Evolutionary conservation across 805 yeast genomes (phyloP).

Genomic region (Saturnispora silvae): DNA sequence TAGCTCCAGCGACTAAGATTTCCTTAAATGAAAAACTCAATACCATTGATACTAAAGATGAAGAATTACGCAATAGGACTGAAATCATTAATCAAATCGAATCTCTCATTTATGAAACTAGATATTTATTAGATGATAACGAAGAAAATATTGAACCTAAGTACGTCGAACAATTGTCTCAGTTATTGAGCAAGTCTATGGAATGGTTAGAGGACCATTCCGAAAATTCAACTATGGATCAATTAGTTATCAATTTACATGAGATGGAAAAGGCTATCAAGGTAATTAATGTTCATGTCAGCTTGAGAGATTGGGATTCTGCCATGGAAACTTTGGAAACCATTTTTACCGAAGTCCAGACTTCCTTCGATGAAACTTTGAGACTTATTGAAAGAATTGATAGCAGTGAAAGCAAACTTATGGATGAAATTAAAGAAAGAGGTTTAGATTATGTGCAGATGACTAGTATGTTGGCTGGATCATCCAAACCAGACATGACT

Average conservation of each 20-base stretch:
- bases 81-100: conserved; percentile 61
- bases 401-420: conserved; percentile 30
- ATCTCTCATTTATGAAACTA: conserved; percentile 32
- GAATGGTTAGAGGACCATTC: conserved; percentile 78
- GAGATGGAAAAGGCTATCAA: conserved; percentile 9
- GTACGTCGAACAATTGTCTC: conserved; percentile 28
- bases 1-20: conserved; percentile 42
- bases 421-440: not conserved
- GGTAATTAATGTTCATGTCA: conserved; percentile 4
- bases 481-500: not conserved
- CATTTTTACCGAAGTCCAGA: conserved; percentile 26
- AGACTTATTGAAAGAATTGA: conserved; percentile 3
- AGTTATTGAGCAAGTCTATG: conserved; percentile 36
- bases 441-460: conserved; percentile 3
- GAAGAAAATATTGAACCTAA: conserved; percentile 32
- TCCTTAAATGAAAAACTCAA: conserved; percentile 38
- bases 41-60: conserved; percentile 44
- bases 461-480: not conserved
- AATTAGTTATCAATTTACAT: conserved; percentile 28
- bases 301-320: conserved; percentile 8
- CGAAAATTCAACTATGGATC: conserved; percentile 35
- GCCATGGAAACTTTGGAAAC: conserved; percentile 35
- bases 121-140: conserved; percentile 63
- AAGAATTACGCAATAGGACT: conserved; percentile 41
- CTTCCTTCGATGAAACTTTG: conserved; percentile 1